Evolutionary conservation across 768 basidiomycete genomes (phyloP).

Genomic region (Phylloporus rhodoxanthus): DNA sequence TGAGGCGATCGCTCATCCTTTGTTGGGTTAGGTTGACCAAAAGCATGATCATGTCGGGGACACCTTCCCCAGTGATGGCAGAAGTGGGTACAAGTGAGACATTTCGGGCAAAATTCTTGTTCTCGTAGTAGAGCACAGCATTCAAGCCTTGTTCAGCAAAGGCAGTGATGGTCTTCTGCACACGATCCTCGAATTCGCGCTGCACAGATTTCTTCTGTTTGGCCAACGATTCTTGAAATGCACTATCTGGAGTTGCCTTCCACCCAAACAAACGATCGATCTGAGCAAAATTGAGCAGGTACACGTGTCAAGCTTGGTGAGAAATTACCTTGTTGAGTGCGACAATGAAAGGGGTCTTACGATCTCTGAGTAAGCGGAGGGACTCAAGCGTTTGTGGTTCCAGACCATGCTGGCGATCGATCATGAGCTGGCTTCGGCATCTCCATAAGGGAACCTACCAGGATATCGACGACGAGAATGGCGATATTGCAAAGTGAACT

Average conservation of each 20-base stretch:
- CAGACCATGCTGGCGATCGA: conserved; percentile 72
- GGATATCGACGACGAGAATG: conserved; percentile 97
- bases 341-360: conserved; percentile 97
- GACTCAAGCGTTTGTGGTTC: conserved; percentile 99
- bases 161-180: conserved; percentile 77
- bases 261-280: conserved; percentile 98
- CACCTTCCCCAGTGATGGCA: conserved; percentile 95
- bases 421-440: conserved; percentile 1
- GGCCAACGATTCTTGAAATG: conserved; percentile 85
- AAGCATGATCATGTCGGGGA: conserved; percentile 99
- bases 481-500: conserved; percentile 98
- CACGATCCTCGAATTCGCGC: conserved; percentile 89
- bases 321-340: conserved; percentile 83
- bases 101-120: conserved; percentile 89
- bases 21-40: conserved; percentile 96
- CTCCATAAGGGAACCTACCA: conserved; percentile 44
- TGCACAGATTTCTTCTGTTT: conserved; percentile 75
- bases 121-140: conserved; percentile 92
- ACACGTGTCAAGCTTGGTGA: conserved; percentile 1
- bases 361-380: conserved; percentile 80
- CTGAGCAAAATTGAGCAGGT: conserved; percentile 35
- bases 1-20: conserved; percentile 93
- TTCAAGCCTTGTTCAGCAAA: conserved; percentile 99
- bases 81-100: conserved; percentile 98
- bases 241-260: conserved; percentile 85